Base-by-base conservation (phyloP, 2,329 filamentous ascomycete species). In the Pseudogymnoascus sp. region DNA sequence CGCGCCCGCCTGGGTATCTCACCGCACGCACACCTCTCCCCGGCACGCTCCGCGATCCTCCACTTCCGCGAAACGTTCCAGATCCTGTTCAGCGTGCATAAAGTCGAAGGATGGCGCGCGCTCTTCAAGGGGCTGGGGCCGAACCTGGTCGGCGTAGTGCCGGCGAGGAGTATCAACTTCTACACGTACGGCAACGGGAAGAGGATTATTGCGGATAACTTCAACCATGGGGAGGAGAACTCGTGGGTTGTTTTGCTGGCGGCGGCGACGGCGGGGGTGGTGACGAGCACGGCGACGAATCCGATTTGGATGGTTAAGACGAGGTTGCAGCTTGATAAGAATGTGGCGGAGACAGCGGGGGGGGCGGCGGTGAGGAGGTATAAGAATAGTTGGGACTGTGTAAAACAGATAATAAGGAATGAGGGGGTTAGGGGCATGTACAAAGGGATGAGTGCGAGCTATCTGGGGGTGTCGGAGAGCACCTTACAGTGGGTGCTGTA, bases 301-400 rank as follows among this genome's bases (percentile, higher is more conserved):
- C 93, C 93, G 1, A 96, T 97, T 72, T 97, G 93, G 93, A 84
- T 97, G 66, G 86, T 97, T 72, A 97, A 97, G 82, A 97, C 93
- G 42, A 82, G 93, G 34, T 75, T 97, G 69, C 93, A 97, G 77
- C 84, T 97, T 36, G 93, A 97, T 78, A 96, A 93, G 79, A 90
- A 90, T 72, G 84, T 86, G 61, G 88, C 88, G 14, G 83, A 84
- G 69, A 77, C 78, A 66, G 79, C 82, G 64, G 83, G 78, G 25
- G 81, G 79, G 40, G 74, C 77, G 25, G 77, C 78, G 62, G 79
- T 80, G 61, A 82, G 93, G 61, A 86, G 86, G 71, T 97, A 97
- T 77, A 86, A 86, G 74, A 96, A 96, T 75, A 93, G 90, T 66
- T 83, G 87, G 76, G 93, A 97, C 75, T 97, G 93, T 75, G 86